Conservation (phyloP, 805 yeast species). For the Metschnikowia kunwiensis region DNA sequence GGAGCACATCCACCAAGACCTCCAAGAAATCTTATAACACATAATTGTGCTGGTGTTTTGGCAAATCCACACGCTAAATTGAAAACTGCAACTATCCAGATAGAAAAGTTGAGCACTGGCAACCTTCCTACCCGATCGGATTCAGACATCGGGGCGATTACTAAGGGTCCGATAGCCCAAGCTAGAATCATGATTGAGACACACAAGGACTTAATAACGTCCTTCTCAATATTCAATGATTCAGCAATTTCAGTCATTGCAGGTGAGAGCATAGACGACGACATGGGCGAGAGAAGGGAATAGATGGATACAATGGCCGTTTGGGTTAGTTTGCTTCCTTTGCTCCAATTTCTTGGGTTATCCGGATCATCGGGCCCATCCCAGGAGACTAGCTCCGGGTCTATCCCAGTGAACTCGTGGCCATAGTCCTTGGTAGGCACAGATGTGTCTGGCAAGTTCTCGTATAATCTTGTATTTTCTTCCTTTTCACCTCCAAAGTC, state of each 20-base stretch:
- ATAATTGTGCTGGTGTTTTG: conserved; percentile 54
- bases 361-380: conserved; percentile 57
- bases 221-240: conserved; percentile 31
- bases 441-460: conserved; percentile 25
- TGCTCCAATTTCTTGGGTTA: conserved; percentile 64
- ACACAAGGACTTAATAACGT: conserved; percentile 26
- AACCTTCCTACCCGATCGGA: conserved; percentile 54
- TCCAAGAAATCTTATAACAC: conserved; percentile 58
- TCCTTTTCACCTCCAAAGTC: conserved; percentile 1
- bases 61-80: conserved; percentile 63
- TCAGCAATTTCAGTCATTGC: conserved; percentile 49
- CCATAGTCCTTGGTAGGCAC: conserved; percentile 45
- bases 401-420: conserved; percentile 49
- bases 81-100: conserved; percentile 47
- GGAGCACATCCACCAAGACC: conserved; percentile 71
- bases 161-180: conserved; percentile 63
- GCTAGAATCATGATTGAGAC: conserved; percentile 69
- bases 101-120: conserved; percentile 50
- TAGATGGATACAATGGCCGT: conserved; percentile 50
- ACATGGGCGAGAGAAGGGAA: conserved; percentile 58
- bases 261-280: conserved; percentile 62
- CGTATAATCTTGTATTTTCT: conserved; percentile 5
- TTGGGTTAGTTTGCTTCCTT: conserved; percentile 38
- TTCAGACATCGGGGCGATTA: conserved; percentile 68
- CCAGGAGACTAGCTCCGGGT: conserved; percentile 70